These are phyloP conservation scores for Neocatenulostroma microsporum DNA, from an alignment of 2,329 filamentous ascomycete species.

Conservation along the genomic window DNA sequence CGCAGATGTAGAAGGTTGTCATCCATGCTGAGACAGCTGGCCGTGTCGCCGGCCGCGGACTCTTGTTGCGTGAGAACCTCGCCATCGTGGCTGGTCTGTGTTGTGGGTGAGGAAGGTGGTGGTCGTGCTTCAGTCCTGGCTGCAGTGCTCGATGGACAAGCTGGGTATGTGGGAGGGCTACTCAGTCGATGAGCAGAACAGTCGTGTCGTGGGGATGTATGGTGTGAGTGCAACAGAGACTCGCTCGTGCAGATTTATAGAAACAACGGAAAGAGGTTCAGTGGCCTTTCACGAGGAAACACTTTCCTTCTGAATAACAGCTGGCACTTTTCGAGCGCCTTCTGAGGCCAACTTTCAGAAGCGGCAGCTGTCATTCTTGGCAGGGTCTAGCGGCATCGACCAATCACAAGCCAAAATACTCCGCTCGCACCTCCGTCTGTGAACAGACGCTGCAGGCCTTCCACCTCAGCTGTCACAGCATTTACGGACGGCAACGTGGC, in stretches of 20 bases:
- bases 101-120: background rate
- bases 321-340: no score
- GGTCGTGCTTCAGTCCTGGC: background rate
- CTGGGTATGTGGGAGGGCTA: background rate
- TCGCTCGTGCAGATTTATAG: background rate
- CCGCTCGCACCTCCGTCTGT: background rate
- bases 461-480: background rate
- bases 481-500: background rate
- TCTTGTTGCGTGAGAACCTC: conserved; percentile 28
- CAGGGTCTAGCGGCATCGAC: background rate
- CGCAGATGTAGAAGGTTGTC: conserved; percentile 82
- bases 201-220: background rate
- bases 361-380: background rate
- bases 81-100: conserved; percentile 28
- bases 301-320: background rate
- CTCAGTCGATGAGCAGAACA: conserved; percentile 1
- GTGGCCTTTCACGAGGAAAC: background rate
- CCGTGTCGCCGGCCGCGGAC: conserved; percentile 18
- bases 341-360: no score
- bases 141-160: background rate
- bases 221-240: conserved; percentile 1
- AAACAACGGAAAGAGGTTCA: background rate
- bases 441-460: no score
- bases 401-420: background rate
- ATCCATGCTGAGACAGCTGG: conserved; percentile 50